These are phyloP conservation scores for Pyrenophora teres DNA, from an alignment of 2,329 filamentous ascomycete species.

Conservation along the genomic window DNA sequence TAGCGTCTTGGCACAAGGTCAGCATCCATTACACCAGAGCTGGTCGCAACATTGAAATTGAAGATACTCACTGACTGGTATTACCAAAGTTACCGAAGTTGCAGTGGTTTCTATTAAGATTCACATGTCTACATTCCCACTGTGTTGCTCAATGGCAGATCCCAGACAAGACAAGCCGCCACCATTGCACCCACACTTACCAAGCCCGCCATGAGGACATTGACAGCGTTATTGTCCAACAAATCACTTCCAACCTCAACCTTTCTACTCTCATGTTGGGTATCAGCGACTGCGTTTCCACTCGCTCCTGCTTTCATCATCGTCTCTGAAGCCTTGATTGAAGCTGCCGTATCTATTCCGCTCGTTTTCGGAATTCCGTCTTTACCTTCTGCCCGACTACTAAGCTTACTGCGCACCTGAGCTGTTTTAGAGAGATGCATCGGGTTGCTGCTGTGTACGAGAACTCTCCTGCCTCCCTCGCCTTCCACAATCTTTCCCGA, in stretches of 20 bases:
- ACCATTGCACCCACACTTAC: constrained; percentile 82
- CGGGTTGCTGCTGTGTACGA: constrained; percentile 42
- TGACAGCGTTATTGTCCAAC: constrained; percentile 94
- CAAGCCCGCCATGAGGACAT: constrained; percentile 82
- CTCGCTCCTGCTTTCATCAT: constrained; percentile 38
- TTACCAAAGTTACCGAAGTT: too few species aligned
- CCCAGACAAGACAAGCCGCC: constrained; percentile 39
- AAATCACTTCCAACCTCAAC: constrained; percentile 70
- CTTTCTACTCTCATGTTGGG: constrained; percentile 55
- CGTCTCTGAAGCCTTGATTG: constrained; percentile 37
- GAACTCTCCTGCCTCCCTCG: constrained; percentile 68
- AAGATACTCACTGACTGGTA: too few species aligned
- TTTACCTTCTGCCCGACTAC: constrained; percentile 49
- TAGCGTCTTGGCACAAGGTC: constrained; percentile 35
- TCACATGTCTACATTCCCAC: constrained; percentile 14
- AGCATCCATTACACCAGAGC: background rate
- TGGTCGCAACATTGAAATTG: background rate
- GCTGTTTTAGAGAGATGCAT: constrained; percentile 37
- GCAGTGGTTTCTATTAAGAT: background rate
- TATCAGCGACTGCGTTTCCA: constrained; percentile 34
- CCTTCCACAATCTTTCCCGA: constrained; percentile 90
- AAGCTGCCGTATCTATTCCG: constrained; percentile 22
- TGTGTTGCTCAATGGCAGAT: constrained; percentile 36
- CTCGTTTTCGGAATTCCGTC: constrained; percentile 44
- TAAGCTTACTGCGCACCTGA: constrained; percentile 46